phyloP scores from a whole-genome alignment of 106 monocot genomes.

The Ottelia alismoides region DNA sequence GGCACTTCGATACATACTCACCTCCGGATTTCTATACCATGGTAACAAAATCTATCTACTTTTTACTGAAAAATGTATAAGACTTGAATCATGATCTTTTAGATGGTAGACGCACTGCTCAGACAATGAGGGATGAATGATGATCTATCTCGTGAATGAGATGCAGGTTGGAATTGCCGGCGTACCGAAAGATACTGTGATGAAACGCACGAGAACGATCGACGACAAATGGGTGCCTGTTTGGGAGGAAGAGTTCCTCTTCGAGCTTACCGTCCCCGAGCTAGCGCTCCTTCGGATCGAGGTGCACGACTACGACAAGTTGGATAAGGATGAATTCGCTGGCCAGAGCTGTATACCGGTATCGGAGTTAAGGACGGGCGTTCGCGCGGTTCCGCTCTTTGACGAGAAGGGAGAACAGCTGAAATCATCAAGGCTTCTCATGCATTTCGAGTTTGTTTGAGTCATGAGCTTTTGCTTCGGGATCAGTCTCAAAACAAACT shows the following conservation, averaged over 20 bases:
- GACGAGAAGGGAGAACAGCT: constrained; percentile 25
- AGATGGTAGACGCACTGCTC: too few relatives aligned
- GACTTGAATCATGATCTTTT: too few relatives aligned
- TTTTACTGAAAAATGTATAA: too few relatives aligned
- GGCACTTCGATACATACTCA: constrained; percentile 43
- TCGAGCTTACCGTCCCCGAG: constrained; percentile 33
- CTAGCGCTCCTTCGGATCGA: constrained; percentile 41
- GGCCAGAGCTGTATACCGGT: constrained; percentile 46
- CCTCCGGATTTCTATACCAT: constrained; percentile 58
- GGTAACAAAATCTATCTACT: too few relatives aligned
- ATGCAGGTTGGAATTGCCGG: constrained; percentile 57
- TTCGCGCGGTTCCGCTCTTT: constrained; percentile 33
- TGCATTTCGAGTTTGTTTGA: constrained; percentile 31
- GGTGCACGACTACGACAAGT: constrained; percentile 41
- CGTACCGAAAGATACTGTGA: constrained; percentile 23
- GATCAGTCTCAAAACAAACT: too few relatives aligned
- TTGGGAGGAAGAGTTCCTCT: constrained; percentile 44
- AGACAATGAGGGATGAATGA: too few relatives aligned
- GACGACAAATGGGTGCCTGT: constrained; percentile 37
- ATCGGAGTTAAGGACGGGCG: constrained; percentile 33
- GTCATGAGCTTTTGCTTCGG: too few relatives aligned
- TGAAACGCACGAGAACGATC: constrained; percentile 44
- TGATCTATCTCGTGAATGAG: too few relatives aligned
- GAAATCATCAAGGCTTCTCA: constrained; percentile 29
- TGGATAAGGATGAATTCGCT: constrained; percentile 45